Evolutionary conservation across 2,329 filamentous ascomycete species (phyloP).

Genomic region (Elsinoe australis): DNA sequence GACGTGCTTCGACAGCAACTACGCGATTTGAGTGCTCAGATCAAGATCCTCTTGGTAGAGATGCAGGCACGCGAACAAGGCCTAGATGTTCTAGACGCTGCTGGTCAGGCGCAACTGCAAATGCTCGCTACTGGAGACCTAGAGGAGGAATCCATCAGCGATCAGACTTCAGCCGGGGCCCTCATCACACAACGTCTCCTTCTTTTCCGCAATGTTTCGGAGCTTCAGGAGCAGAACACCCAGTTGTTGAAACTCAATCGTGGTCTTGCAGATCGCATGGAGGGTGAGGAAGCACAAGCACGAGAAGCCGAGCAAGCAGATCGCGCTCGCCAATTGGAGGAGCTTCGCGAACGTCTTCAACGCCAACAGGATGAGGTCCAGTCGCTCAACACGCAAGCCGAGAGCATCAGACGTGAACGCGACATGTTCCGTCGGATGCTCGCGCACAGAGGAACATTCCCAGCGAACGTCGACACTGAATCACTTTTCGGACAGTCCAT

Average conservation of each 20-base stretch:
- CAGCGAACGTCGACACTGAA: constrained; percentile 49
- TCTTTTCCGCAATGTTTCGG: constrained; percentile 75
- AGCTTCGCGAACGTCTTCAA: constrained; percentile 62
- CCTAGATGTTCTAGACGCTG: constrained; percentile 58
- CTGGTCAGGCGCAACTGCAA: constrained; percentile 68
- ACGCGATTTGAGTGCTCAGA: constrained; percentile 79
- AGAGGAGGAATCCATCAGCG: constrained; percentile 60
- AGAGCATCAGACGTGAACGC: constrained; percentile 90
- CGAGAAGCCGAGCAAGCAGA: constrained; percentile 48
- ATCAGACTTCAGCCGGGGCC: constrained; percentile 74
- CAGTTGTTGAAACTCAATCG: constrained; percentile 76
- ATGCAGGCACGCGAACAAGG: constrained; percentile 76
- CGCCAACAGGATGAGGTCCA: constrained; percentile 79
- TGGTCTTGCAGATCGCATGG: constrained; percentile 79
- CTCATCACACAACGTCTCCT: constrained; percentile 88
- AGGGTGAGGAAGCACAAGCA: constrained; percentile 73
- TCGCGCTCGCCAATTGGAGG: constrained; percentile 62
- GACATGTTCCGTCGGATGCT: constrained; percentile 97
- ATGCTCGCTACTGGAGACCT: constrained; percentile 70
- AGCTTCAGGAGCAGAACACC: constrained; percentile 81
- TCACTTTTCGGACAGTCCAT: constrained; percentile 66
- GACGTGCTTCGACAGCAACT: constrained; percentile 79
- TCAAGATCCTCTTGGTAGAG: constrained; percentile 85
- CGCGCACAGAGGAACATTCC: constrained; percentile 61
- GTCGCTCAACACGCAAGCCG: constrained; percentile 71